Percentiles rank a stretch among this genome's conserved stretches.
phyloP scores from a whole-genome alignment of 306 rosid genomes.

The Erythrophleum fordii region DNA sequence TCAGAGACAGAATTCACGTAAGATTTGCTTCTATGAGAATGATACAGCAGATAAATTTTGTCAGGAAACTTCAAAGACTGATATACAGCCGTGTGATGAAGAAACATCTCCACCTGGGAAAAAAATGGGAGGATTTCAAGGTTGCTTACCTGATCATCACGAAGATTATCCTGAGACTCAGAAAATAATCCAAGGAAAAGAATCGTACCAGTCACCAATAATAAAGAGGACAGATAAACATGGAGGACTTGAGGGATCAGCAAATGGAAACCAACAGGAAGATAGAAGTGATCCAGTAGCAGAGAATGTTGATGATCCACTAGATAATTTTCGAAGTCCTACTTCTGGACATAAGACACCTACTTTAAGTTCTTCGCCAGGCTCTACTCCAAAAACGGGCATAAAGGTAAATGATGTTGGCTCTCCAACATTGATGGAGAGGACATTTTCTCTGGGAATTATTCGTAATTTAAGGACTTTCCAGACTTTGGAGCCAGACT shows the following conservation, averaged over 20 bases:
- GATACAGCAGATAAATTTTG: slow-evolving; percentile 42
- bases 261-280: slow-evolving; percentile 49
- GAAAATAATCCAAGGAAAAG: slow-evolving; percentile 46
- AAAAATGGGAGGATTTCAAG: slow-evolving; percentile 40
- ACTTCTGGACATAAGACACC: slow-evolving; percentile 62
- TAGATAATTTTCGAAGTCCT: slow-evolving; percentile 64
- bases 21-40: slow-evolving; percentile 48
- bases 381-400: slow-evolving; percentile 55
- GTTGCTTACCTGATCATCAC: slow-evolving; percentile 48
- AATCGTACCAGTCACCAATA: slow-evolving; percentile 47
- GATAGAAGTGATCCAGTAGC: slow-evolving; percentile 42
- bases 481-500: slow-evolving; percentile 47
- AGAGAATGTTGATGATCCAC: slow-evolving; percentile 47
- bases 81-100: slow-evolving; percentile 41
- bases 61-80: slow-evolving; percentile 48
- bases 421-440: slow-evolving; percentile 51
- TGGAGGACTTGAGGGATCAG: slow-evolving; percentile 48
- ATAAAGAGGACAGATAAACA: slow-evolving; percentile 39
- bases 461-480: slow-evolving; percentile 51
- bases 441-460: slow-evolving; percentile 51
- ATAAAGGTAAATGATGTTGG: slow-evolving; percentile 37
- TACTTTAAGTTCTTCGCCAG: slow-evolving; percentile 53
- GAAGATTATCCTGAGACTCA: slow-evolving; percentile 39
- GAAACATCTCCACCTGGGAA: slow-evolving; percentile 44
- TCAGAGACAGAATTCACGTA: slow-evolving; percentile 45